Percentiles rank a stretch among this genome's conserved stretches.
phyloP scores from a whole-genome alignment of 371 early-diverging fungal species.

The Apophysomyces elegans region DNA sequence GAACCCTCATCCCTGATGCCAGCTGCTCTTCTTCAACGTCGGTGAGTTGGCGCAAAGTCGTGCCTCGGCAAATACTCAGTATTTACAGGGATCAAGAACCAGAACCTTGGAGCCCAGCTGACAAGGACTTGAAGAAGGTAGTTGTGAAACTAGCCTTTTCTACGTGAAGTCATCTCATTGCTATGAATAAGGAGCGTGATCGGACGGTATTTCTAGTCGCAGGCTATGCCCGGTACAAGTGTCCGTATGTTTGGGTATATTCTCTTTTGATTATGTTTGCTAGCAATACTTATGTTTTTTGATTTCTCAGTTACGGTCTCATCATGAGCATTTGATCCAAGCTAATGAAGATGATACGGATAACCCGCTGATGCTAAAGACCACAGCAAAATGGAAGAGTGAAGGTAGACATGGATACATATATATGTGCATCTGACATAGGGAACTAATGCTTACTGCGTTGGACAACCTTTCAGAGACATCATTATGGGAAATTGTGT shows the following conservation, averaged over 20 bases:
- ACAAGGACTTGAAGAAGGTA: conserved; percentile 55
- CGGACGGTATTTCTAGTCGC: conserved; percentile 71
- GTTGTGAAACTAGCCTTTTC: conserved; percentile 11
- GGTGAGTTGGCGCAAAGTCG: neutral
- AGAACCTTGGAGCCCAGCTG: conserved; percentile 52
- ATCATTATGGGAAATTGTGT: conserved; percentile 77
- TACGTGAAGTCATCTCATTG: neutral
- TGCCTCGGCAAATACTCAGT: conserved; percentile 9
- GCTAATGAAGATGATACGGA: conserved; percentile 53
- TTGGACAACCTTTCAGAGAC: conserved; percentile 51
- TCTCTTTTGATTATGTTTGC: neutral
- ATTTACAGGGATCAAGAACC: conserved; percentile 22
- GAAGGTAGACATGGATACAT: conserved; percentile 21
- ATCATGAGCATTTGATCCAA: conserved; percentile 59
- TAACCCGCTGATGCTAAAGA: conserved; percentile 63
- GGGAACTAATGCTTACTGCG: neutral
- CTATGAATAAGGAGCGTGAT: conserved; percentile 44
- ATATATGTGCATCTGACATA: neutral
- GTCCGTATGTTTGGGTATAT: conserved; percentile 82
- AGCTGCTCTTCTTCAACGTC: neutral
- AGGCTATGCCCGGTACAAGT: conserved; percentile 78
- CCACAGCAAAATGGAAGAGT: conserved; percentile 62
- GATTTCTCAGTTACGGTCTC: conserved; percentile 54
- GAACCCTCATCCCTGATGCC: conserved; percentile 23
- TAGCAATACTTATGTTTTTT: neutral